Conservation (phyloP, 257 asterid species). For the Fraxinus quadrangulata region DNA sequence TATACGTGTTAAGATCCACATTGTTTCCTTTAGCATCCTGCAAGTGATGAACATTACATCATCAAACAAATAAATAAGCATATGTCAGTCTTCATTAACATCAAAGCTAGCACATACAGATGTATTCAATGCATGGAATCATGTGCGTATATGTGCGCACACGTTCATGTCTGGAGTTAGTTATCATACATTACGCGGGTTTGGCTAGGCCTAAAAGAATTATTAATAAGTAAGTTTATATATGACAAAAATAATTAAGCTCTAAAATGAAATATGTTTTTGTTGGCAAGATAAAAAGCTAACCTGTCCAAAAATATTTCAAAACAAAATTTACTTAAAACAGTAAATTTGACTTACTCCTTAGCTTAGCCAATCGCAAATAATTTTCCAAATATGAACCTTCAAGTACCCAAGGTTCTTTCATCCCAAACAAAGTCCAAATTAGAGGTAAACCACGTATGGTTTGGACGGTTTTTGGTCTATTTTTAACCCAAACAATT, state of each 20-base stretch:
- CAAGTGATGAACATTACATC: conserved; percentile 15
- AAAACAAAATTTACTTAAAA: background rate
- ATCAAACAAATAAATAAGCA: background rate
- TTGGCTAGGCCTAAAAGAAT: background rate
- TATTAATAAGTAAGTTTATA: too few species aligned
- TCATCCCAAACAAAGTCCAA: background rate
- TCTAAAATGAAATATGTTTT: too few species aligned
- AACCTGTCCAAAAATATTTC: background rate
- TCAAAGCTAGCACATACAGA: background rate
- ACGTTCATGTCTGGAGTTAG: too few species aligned
- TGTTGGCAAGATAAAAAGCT: background rate
- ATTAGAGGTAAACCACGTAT: too few species aligned
- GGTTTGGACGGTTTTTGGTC: too few species aligned
- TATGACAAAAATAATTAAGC: background rate
- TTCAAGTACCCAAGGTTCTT: background rate
- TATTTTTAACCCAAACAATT: too few species aligned
- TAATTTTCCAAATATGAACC: background rate
- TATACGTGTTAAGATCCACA: conserved; percentile 42
- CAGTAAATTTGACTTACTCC: background rate
- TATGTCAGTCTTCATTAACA: background rate
- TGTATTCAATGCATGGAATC: too few species aligned
- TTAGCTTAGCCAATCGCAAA: background rate
- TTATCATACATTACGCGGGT: background rate
- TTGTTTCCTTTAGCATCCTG: conserved; percentile 54
- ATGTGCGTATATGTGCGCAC: too few species aligned